A percentile compares a stretch with the other conserved stretches of the same genome.
Evolutionary conservation across 192 early-diverging fungal genomes (phyloP).

Genomic region (Gigaspora rosea): DNA sequence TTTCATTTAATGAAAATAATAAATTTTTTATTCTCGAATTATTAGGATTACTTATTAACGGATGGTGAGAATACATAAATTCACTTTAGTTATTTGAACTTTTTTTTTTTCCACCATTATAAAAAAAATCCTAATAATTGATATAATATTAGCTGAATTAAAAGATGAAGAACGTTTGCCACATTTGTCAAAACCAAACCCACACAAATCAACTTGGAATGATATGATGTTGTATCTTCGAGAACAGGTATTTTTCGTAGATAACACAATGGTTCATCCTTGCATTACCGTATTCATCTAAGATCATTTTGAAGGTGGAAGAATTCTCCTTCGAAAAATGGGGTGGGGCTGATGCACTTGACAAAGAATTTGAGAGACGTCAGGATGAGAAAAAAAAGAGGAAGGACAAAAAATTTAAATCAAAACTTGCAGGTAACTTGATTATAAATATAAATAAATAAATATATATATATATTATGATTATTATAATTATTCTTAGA

Average conservation of each 20-base stretch:
- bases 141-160: constrained; percentile 65
- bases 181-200: constrained; percentile 88
- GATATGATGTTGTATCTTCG: constrained; percentile 96
- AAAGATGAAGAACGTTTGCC: constrained; percentile 76
- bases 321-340: constrained; percentile 93
- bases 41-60: constrained; percentile 89
- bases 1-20: not conserved
- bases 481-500: not conserved
- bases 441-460: not conserved
- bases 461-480: not conserved
- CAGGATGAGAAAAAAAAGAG: constrained; percentile 73
- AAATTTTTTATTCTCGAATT: not conserved
- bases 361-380: constrained; percentile 83
- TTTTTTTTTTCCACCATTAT: not conserved
- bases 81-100: not conserved
- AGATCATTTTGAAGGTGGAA: constrained; percentile 65
- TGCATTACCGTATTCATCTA: not conserved
- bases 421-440: constrained; percentile 64
- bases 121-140: not conserved
- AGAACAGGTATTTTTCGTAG: constrained; percentile 54
- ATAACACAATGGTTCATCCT: not conserved
- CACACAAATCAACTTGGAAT: constrained; percentile 93
- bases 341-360: constrained; percentile 82
- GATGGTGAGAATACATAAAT: constrained; percentile 61
- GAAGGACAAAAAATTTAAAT: constrained; percentile 85